A percentile compares a stretch with the other conserved stretches of the same genome.
Evolutionary conservation across 2,329 filamentous ascomycete species (phyloP).

Genomic region (Parastagonospora avenae): DNA sequence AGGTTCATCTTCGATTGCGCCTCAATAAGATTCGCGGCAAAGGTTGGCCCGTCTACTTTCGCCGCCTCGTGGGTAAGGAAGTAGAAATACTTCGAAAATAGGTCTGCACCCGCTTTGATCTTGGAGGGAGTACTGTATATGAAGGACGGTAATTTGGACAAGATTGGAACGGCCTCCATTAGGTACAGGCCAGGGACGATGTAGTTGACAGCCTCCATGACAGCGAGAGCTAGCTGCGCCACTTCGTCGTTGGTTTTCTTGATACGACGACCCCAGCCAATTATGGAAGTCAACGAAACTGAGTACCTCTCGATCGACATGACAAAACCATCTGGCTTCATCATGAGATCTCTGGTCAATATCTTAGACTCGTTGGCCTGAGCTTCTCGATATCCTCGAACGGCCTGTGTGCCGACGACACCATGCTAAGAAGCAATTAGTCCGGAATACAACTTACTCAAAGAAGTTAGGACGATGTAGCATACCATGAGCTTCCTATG

Average conservation of each 20-base stretch:
- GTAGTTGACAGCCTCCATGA: conserved; percentile 15
- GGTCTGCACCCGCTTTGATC: not conserved
- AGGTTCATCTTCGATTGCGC: not conserved
- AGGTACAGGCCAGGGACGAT: conserved; percentile 14
- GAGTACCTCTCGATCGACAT: conserved; percentile 22
- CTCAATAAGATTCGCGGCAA: conserved; percentile 6
- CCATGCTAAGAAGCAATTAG: not conserved
- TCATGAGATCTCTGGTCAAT: conserved; percentile 14
- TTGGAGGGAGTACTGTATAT: conserved; percentile 8
- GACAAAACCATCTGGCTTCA: conserved; percentile 8
- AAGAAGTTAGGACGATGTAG: not conserved
- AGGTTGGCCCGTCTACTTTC: conserved; percentile 1
- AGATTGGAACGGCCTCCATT: conserved; percentile 15
- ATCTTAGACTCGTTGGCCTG: conserved; percentile 20
- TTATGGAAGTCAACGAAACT: conserved; percentile 10
- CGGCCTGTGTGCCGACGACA: conserved; percentile 19
- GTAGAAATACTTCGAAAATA: conserved; percentile 12
- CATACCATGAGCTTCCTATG: conserved; percentile 15
- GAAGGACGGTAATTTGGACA: conserved; percentile 8
- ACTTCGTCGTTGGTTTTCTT: not conserved
- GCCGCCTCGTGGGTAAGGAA: conserved; percentile 10
- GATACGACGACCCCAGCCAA: conserved; percentile 23
- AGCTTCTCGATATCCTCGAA: conserved; percentile 13
- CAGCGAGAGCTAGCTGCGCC: conserved; percentile 13
- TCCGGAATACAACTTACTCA: not conserved